Base-by-base conservation (phyloP, 306 rosid genomes). In the Lupinus albus region DNA sequence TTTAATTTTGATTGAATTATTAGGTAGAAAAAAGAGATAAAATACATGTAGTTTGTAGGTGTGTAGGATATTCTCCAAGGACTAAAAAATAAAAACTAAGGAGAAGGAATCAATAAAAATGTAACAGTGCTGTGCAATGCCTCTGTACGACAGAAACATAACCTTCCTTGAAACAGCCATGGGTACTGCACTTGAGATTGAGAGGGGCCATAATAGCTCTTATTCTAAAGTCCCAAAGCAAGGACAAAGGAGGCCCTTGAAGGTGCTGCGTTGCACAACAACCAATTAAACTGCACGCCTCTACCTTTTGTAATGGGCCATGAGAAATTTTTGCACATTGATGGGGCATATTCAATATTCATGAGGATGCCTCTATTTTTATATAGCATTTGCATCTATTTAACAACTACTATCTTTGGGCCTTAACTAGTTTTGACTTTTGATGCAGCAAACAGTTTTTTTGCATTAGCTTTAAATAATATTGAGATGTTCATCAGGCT, bases 401-500 rank as follows among this genome's bases (percentile, higher is more conserved):
- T 25, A 25, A 4, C 30, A 25, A 35, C 55, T 17, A 6, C 11
- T 25, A 12, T 66, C 38, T 30, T 45, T 49, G 21, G 57, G 45
- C 35, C 28, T 41, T 57, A 49, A 45, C 35, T 83, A 53, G 25
- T 69, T 50, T 49, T 55, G 8, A 9, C 9, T 45, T 58, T 59
- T 42, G n/a, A 13, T 70, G 21, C 12, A 39, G 64, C 36, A 44
- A 53, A 47, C 45, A 51, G 14, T 71, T 39, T 42, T 58, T 5
- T 47, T 55, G 54, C 25, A 52, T 44, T 74, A 41, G 14, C 39
- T 70, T 45, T 61, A 8, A 70, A 32, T 78, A 72, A 73, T 67
- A 50, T 16, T 66, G 53, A 35, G 71, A 66, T 50, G 46, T 81
- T 53, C 71, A 62, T 72, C 91, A 93, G 99, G 91, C 90, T 93